Percentiles rank a stretch among this genome's conserved stretches.
Evolutionary conservation across 768 basidiomycete genomes (phyloP).

Genomic region (Cystofilobasidium macerans): DNA sequence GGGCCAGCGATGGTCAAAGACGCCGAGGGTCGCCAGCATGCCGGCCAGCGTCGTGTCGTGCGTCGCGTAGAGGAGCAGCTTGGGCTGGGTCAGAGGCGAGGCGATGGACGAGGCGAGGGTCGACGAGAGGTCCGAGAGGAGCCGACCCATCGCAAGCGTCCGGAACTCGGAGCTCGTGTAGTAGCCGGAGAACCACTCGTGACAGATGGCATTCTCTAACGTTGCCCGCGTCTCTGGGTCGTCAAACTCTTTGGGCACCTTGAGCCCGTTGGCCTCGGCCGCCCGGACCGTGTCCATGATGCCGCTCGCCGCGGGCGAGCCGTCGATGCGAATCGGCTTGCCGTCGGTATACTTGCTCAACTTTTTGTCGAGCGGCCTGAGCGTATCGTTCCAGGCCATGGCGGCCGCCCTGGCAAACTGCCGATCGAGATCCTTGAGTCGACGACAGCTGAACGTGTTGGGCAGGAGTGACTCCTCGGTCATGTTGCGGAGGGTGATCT

Average conservation of each 20-base stretch:
- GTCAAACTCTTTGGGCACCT: slow-evolving; percentile 60
- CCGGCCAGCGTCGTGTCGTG: slow-evolving; percentile 35
- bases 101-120: background rate
- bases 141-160: slow-evolving; percentile 62
- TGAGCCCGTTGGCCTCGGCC: slow-evolving; percentile 58
- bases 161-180: slow-evolving; percentile 63
- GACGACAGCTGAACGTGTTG: slow-evolving; percentile 58
- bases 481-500: slow-evolving; percentile 46
- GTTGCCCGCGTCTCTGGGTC: slow-evolving; percentile 47
- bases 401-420: slow-evolving; percentile 57
- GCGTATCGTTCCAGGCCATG: slow-evolving; percentile 49
- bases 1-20: slow-evolving; percentile 23
- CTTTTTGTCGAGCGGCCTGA: slow-evolving; percentile 41
- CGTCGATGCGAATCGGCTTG: slow-evolving; percentile 60
- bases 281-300: slow-evolving; percentile 65
- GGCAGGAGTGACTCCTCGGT: slow-evolving; percentile 62
- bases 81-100: slow-evolving; percentile 38
- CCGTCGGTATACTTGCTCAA: slow-evolving; percentile 51
- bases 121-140: slow-evolving; percentile 51
- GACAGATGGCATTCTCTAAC: slow-evolving; percentile 60
- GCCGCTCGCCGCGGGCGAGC: slow-evolving; percentile 62
- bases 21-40: slow-evolving; percentile 28
- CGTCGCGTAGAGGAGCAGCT: slow-evolving; percentile 37
- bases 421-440: slow-evolving; percentile 51
- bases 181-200: slow-evolving; percentile 64